phyloP scores from a whole-genome alignment of 1,284 basidiomycete species.

The Baeospora myosura region DNA sequence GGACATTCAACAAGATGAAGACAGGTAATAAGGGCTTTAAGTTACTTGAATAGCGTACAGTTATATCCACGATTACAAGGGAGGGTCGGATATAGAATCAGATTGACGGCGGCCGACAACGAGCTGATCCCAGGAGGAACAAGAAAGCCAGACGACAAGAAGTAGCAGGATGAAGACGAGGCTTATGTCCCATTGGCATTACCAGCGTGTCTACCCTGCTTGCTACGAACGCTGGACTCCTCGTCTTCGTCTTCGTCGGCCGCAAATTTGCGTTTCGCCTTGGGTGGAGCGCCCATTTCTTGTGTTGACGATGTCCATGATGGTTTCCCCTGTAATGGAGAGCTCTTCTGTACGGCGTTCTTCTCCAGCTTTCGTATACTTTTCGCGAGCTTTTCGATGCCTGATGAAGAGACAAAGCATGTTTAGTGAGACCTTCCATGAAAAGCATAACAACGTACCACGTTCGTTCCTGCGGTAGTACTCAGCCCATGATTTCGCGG shows the following conservation, averaged over 20 bases:
- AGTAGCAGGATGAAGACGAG: too few relatives aligned
- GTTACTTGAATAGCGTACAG: too few relatives aligned
- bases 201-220: constrained; percentile 17
- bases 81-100: too few relatives aligned
- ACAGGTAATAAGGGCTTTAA: too few relatives aligned
- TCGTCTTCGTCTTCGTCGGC: constrained; percentile 19
- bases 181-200: too few relatives aligned
- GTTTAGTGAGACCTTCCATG: background rate
- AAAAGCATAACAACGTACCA: constrained; percentile 26
- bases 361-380: constrained; percentile 22
- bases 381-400: constrained; percentile 29
- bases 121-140: too few relatives aligned
- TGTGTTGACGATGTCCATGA: background rate
- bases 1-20: too few relatives aligned
- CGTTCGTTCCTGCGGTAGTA: constrained; percentile 45
- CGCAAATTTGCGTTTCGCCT: constrained; percentile 27
- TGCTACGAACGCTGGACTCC: constrained; percentile 15
- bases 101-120: too few relatives aligned
- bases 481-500: constrained; percentile 52
- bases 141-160: too few relatives aligned
- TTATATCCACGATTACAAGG: too few relatives aligned
- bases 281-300: constrained; percentile 12
- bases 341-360: constrained; percentile 2
- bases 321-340: constrained; percentile 4
- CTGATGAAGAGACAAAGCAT: constrained; percentile 16